These are phyloP conservation scores for Trichosporon sp. DNA, from an alignment of 1,284 basidiomycete species.

Conservation along the genomic window DNA sequence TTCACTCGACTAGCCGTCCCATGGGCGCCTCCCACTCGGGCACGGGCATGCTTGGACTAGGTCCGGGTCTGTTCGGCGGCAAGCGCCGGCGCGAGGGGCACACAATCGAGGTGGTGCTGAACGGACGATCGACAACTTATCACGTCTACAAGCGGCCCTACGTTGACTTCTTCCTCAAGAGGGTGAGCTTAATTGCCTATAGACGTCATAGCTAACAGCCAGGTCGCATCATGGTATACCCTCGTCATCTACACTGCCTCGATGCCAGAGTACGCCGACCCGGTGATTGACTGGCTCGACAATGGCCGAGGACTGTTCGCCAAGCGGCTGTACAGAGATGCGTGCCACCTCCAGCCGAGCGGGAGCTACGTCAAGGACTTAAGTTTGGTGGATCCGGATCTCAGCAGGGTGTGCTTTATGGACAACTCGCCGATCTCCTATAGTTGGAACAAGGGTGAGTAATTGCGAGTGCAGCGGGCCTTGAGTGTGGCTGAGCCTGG, in stretches of 20 bases:
- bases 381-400: constrained; percentile 76
- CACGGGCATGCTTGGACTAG: constrained; percentile 59
- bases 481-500: no score
- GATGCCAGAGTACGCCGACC: constrained; percentile 98
- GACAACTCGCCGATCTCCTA: constrained; percentile 97
- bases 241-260: constrained; percentile 98
- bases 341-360: constrained; percentile 82
- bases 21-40: constrained; percentile 48
- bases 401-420: constrained; percentile 83
- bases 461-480: no score
- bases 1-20: constrained; percentile 88
- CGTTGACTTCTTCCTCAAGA: constrained; percentile 90
- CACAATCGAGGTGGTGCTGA: constrained; percentile 92
- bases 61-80: constrained; percentile 51
- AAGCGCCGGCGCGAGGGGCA: constrained; percentile 61
- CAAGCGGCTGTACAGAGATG: constrained; percentile 86
- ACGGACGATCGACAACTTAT: constrained; percentile 83
- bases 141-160: constrained; percentile 98
- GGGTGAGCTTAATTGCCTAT: constrained; percentile 54
- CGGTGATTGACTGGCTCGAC: constrained; percentile 99
- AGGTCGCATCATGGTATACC: constrained; percentile 98
- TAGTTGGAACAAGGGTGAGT: constrained; percentile 80
- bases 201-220: constrained; percentile 5
- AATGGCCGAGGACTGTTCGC: constrained; percentile 84
- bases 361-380: constrained; percentile 95